phyloP scores from a whole-genome alignment of 805 yeast genomes.

The Yarrowia hollandica region DNA sequence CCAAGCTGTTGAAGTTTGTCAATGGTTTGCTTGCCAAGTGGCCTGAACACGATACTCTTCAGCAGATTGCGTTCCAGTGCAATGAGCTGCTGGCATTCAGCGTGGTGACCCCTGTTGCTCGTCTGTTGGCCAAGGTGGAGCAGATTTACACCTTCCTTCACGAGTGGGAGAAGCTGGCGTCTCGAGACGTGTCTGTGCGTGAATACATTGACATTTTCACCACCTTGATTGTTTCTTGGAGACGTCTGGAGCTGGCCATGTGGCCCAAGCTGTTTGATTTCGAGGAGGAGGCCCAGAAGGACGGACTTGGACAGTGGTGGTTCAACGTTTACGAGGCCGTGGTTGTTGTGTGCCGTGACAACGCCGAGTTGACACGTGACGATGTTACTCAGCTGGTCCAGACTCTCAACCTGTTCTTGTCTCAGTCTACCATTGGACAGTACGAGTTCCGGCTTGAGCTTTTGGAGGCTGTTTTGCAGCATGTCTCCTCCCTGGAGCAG shows the following conservation, averaged over 20 bases:
- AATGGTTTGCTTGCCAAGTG: slow-evolving; percentile 58
- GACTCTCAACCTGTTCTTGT: slow-evolving; percentile 72
- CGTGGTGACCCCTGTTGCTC: slow-evolving; percentile 69
- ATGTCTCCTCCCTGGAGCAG: slow-evolving; percentile 34
- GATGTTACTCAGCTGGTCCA: slow-evolving; percentile 47
- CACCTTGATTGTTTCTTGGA: slow-evolving; percentile 79
- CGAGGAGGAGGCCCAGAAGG: slow-evolving; percentile 57
- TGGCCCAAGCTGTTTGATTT: slow-evolving; percentile 73
- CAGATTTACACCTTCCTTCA: slow-evolving; percentile 77
- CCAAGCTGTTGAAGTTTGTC: slow-evolving; percentile 49
- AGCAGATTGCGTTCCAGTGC: slow-evolving; percentile 61
- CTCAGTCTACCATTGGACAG: slow-evolving; percentile 78
- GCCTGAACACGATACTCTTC: slow-evolving; percentile 95
- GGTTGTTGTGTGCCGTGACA: slow-evolving; percentile 33
- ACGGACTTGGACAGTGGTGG: slow-evolving; percentile 80
- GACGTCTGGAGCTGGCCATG: slow-evolving; percentile 78
- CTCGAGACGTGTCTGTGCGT: slow-evolving; percentile 67
- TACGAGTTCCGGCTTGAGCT: slow-evolving; percentile 58
- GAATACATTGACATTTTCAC: slow-evolving; percentile 59
- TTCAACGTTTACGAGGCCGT: slow-evolving; percentile 82
- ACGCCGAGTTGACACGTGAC: slow-evolving; percentile 38
- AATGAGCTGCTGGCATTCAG: slow-evolving; percentile 66
- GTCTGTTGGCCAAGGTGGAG: slow-evolving; percentile 77
- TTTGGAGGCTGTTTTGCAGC: slow-evolving; percentile 48
- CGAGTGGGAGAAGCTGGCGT: slow-evolving; percentile 95